A percentile compares a stretch with the other conserved stretches of the same genome.
Evolutionary conservation across 345 rosid genomes (phyloP).

Genomic region (thale cress (Arabidopsis thaliana)): TAIR10.1 NC_003075.7:797501-798000

Average conservation of each 20-base stretch:
- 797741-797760: not conserved
- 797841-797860: not conserved
- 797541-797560: not conserved
- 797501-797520: slow-evolving; percentile 22
- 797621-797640: slow-evolving; percentile 30
- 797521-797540: not conserved
- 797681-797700: slow-evolving; percentile 5
- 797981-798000: not conserved
- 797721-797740: not conserved
- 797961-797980: not conserved
- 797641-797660: slow-evolving; percentile 22
- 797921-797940: slow-evolving; percentile 7
- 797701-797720: not conserved
- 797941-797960: slow-evolving; percentile 33
- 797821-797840: not conserved
- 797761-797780: not conserved
- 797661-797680: slow-evolving; percentile 34
- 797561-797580: not conserved
- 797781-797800: slow-evolving; percentile 12
- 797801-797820: not conserved
- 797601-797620: slow-evolving; percentile 18
- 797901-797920: not conserved
- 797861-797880: no score
- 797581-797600: slow-evolving; percentile 23
- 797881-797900: not conserved